These are phyloP conservation scores for Akebia trifoliata DNA, from an alignment of 164 flowering plant species.

Conservation along the genomic window DNA sequence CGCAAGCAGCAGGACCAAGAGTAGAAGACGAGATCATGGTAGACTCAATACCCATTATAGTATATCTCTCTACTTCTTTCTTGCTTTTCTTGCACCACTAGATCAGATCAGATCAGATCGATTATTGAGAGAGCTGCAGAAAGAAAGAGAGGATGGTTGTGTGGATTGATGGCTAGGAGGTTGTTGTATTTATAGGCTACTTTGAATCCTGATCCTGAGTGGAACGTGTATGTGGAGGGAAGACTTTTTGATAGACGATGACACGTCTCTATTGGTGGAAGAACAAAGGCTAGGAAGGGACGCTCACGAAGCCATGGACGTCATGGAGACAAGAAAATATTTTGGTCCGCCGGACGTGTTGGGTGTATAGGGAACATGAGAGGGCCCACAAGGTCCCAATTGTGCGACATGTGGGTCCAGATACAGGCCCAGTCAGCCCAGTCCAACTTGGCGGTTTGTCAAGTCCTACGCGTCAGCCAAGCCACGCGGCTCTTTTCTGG, in stretches of 20 bases:
- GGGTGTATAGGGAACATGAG: constrained; percentile 28
- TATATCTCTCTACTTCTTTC: background rate
- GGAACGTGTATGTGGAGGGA: no score
- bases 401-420: constrained; percentile 39
- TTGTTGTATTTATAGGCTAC: no score
- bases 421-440: constrained; percentile 35
- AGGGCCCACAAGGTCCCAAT: constrained; percentile 31
- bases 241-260: no score
- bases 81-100: no score
- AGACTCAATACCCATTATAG: constrained; percentile 16
- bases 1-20: constrained; percentile 31
- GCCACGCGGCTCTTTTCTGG: constrained; percentile 25
- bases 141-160: no score
- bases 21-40: constrained; percentile 15
- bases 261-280: no score
- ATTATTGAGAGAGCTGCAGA: no score
- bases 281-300: constrained; percentile 14
- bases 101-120: no score
- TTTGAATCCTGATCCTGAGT: no score
- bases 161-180: no score
- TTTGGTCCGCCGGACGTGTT: constrained; percentile 13
- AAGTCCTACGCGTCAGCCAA: constrained; percentile 15
- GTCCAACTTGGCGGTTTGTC: constrained; percentile 18
- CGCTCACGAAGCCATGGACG: constrained; percentile 6
- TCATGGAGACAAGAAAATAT: constrained; percentile 4